Evolutionary conservation across 768 basidiomycete species (phyloP), one percentile per base, ranked within the genome.

Genomic region (Paxillus rubicundulus): DNA sequence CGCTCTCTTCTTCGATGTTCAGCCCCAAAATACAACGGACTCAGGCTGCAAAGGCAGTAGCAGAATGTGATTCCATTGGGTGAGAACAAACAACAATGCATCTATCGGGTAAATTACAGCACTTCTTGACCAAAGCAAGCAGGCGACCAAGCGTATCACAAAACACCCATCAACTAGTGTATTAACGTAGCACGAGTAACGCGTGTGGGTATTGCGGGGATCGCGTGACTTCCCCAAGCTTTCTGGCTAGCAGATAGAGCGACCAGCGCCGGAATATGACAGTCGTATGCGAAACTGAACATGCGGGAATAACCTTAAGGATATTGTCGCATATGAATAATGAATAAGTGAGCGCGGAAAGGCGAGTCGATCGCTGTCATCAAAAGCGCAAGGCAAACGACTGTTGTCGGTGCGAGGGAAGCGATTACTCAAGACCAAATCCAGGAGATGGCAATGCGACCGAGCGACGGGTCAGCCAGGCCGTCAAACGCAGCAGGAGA

Each of bases 381-480:
- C 34, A 37, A 18, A 17, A 47, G 30, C 17, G 44, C 27, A 21
- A 14, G 21, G 10, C 2, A 41, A 41, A 41, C 16, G 20, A 10
- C 9, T 43, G 33, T 33, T 42, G 21, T 37, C 14, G 20, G 21
- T 43, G 45, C 14, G 17, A n/a, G 8, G 9, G 10, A 16, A n/a
- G n/a, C 10, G 2, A 12, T 27, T 42, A 17, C 38, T 2, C 16
- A 78, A 30, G 56, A 17, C 77, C 77, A 85, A 16, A 37, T 21
- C 85, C 88, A 89, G 8, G 56, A 62, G 27, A 87, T 65, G 44
- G 60, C 63, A 56, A 89, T 63, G 54, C 85, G 83, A 12, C 88
- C 88, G 9, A 77, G 38, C 33, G 60, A 45, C 13, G 46, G 40
- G 50, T 58, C 54, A 1, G 84, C 80, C 37, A 90, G 73, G 7